Base-by-base conservation (phyloP, 352 stramenopile genomes). In the Globisporangium okanoganense region DNA sequence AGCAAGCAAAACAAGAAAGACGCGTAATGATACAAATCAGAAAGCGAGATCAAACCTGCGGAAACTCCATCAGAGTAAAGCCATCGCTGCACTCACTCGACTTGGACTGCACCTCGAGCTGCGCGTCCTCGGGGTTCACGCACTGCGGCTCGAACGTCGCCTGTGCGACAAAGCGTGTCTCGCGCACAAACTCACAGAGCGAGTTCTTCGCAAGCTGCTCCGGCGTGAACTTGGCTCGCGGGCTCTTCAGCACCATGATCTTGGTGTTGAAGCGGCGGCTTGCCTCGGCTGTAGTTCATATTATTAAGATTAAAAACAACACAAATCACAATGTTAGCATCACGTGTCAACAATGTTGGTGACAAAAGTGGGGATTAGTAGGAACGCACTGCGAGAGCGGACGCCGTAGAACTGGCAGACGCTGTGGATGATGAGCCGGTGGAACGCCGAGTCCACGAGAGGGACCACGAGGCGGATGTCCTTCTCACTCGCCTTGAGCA, bases 381-480 rank as follows among this genome's bases (percentile, higher is more conserved):
- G 2, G 10, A 50, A 79, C 82, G 54, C 69, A 96, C 85, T 95
- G 65, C 82, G 79, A 36, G 87, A 94, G 48, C 80, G 80, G 48
- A 96, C 69, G 50, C 82, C 81, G 40, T 94, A 94, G 62, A 95
- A 96, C 66, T 96, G 87, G 72, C 87, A 96, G 9, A 93, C 73
- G 20, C 78, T 91, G 76, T 96, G 87, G 52, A 96, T 74, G 40
- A 96, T 84, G 43, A 96, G 67, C 25, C 87, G 87, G 60, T 96
- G 87, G 62, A 95, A 96, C 4, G 87, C 79, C 48, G 85, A 95
- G 58, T 94, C 83, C 27, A 79, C 56, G 8, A 96, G 74, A 14
- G 87, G 85, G 20, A 96, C 64, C 24, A 89, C 77, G 44, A 96
- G 70, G 24, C 82, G 70, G 16, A 86, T 66, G 20, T 91, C 80